phyloP scores from a whole-genome alignment of 257 asterid genomes.

The Nicotiana undulata region DNA sequence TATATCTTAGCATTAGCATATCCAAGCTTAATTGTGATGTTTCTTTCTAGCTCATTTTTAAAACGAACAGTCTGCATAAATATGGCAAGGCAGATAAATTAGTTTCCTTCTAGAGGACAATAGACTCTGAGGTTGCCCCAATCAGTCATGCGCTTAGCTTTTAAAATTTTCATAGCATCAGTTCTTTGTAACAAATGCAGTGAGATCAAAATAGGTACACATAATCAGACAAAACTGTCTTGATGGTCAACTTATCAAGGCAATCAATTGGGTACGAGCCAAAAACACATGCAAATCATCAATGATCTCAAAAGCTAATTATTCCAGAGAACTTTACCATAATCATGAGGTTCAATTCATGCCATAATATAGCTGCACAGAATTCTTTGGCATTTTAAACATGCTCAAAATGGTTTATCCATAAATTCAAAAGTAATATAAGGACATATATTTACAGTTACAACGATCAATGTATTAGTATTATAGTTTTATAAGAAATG shows the following conservation, averaged over 20 bases:
- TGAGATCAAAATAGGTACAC: not conserved
- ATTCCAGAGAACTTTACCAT: not conserved
- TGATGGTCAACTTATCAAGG: not conserved
- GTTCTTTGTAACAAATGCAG: not conserved
- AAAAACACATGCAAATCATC: not conserved
- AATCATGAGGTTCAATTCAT: not conserved
- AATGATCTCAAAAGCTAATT: not conserved
- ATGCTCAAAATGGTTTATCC: not conserved
- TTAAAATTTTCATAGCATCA: not conserved
- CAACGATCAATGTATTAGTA: not conserved
- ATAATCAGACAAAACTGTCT: not conserved
- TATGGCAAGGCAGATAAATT: not conserved
- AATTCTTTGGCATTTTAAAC: not conserved
- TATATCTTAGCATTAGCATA: slow-evolving; percentile 98
- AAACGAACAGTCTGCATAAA: slow-evolving; percentile 86
- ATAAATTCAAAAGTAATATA: not conserved
- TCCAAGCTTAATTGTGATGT: slow-evolving; percentile 96
- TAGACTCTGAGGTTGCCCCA: not conserved
- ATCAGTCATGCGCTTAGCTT: not conserved
- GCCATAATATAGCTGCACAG: not conserved
- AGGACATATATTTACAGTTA: not conserved
- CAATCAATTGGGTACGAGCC: not conserved
- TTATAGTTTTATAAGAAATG: not conserved
- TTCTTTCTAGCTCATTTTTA: slow-evolving; percentile 94
- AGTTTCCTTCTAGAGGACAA: not conserved